phyloP scores from a whole-genome alignment of 2,329 filamentous ascomycete genomes.

The Colletotrichum brevisporum region DNA sequence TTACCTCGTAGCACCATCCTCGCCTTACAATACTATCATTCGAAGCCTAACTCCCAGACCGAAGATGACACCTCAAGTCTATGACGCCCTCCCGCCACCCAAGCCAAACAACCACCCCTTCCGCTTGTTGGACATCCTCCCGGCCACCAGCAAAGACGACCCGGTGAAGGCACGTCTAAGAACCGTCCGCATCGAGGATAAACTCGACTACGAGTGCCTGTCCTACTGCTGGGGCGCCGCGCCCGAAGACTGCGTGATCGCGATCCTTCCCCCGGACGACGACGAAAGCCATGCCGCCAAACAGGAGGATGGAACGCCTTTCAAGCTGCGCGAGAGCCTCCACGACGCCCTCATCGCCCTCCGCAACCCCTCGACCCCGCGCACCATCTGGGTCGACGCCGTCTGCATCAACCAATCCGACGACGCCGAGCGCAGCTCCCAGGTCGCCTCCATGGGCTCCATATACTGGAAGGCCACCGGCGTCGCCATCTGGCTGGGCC shows the following conservation, averaged over 20 bases:
- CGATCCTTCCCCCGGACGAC: slow-evolving; percentile 41
- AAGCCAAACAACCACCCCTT: slow-evolving; percentile 42
- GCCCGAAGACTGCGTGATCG: slow-evolving; percentile 43
- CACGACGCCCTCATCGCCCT: slow-evolving; percentile 49
- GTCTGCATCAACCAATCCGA: slow-evolving; percentile 57
- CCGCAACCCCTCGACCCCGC: slow-evolving; percentile 42
- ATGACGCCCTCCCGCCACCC: neutral
- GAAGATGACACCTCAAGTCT: neutral
- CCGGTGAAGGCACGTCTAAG: slow-evolving; percentile 48
- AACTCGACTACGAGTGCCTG: slow-evolving; percentile 48
- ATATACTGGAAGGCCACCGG: slow-evolving; percentile 51
- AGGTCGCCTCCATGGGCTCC: slow-evolving; percentile 54
- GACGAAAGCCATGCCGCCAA: slow-evolving; percentile 30
- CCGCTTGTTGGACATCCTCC: slow-evolving; percentile 51
- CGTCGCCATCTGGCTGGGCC: slow-evolving; percentile 54
- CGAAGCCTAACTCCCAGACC: neutral
- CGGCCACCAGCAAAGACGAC: slow-evolving; percentile 37
- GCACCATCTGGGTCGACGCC: slow-evolving; percentile 55
- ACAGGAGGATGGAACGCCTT: slow-evolving; percentile 1
- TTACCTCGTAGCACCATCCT: no score
- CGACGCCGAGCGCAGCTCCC: slow-evolving; percentile 50
- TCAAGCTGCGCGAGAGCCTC: slow-evolving; percentile 47
- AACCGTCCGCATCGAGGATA: slow-evolving; percentile 44
- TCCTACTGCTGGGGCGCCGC: slow-evolving; percentile 54
- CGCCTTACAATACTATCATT: no score